phyloP scores from a whole-genome alignment of 352 stramenopile species.

The Globisporangium cylindrosporum region DNA sequence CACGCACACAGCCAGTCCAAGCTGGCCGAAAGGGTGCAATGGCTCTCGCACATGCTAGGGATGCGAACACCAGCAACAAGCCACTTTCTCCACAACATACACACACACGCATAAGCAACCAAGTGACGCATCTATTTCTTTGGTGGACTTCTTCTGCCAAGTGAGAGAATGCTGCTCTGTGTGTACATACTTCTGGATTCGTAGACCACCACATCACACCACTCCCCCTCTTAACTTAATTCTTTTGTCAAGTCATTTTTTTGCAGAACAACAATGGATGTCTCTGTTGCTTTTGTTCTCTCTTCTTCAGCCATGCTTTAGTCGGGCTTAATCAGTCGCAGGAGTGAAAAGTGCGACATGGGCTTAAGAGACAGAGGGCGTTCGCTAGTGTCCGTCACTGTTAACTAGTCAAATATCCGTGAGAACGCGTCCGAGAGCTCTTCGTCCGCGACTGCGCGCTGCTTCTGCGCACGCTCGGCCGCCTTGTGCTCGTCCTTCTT shows the following conservation, averaged over 20 bases:
- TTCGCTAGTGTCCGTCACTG: not conserved
- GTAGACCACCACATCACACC: not conserved
- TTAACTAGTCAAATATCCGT: conserved; percentile 42
- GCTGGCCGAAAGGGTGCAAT: not conserved
- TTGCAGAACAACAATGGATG: not conserved
- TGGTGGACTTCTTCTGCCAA: conserved; percentile 1
- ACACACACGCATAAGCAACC: not conserved
- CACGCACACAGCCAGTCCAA: not conserved
- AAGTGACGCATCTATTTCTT: not conserved
- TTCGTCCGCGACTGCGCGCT: conserved; percentile 40
- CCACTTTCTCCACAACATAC: not conserved
- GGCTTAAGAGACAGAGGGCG: not conserved
- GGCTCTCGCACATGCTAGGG: conserved; percentile 5
- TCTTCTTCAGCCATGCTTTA: not conserved
- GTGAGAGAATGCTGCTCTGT: conserved; percentile 4
- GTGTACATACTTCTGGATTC: conserved; percentile 1
- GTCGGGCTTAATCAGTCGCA: not conserved
- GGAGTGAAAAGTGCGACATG: not conserved
- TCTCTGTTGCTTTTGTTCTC: not conserved
- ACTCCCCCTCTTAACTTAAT: conserved; percentile 10
- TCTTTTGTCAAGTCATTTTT: conserved; percentile 9
- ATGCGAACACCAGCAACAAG: not conserved
- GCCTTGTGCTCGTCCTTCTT: conserved; percentile 38
- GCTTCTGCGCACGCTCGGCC: conserved; percentile 47
- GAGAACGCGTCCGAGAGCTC: conserved; percentile 42